A percentile compares a stretch with the other conserved stretches of the same genome.
These are phyloP conservation scores for Nelumbo lutea DNA, from an alignment of 164 flowering plant genomes.

Conservation along the genomic window DNA sequence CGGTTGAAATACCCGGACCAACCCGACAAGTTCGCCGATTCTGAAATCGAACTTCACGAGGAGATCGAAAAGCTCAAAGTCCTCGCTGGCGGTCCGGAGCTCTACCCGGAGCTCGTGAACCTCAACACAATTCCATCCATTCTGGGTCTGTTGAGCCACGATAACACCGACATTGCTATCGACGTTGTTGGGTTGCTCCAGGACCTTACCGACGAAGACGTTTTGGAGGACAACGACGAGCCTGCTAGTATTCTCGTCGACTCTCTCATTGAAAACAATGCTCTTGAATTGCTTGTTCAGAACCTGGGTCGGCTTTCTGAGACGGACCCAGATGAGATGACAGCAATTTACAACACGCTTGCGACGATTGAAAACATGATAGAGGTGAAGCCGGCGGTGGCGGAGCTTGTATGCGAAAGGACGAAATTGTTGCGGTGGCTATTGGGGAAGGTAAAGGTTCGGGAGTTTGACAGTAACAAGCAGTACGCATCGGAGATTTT, in stretches of 20 bases:
- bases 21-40: constrained; percentile 85
- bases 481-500: constrained; percentile 93
- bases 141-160: constrained; percentile 62
- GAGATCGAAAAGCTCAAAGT: constrained; percentile 80
- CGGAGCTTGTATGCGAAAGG: constrained; percentile 88
- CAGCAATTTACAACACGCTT: constrained; percentile 64
- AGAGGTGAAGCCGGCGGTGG: constrained; percentile 86
- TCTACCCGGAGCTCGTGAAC: constrained; percentile 78
- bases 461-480: constrained; percentile 92
- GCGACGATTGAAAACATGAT: constrained; percentile 80
- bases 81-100: constrained; percentile 86
- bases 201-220: constrained; percentile 91
- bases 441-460: constrained; percentile 61
- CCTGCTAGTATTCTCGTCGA: constrained; percentile 65
- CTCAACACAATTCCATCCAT: constrained; percentile 66
- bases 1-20: constrained; percentile 89
- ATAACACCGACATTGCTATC: constrained; percentile 76
- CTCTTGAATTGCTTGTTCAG: constrained; percentile 69
- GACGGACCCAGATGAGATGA: constrained; percentile 66
- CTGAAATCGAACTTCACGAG: constrained; percentile 91
- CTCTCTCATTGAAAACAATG: constrained; percentile 68
- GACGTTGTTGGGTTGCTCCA: constrained; percentile 72
- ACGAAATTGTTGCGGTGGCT: constrained; percentile 84
- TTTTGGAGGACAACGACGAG: constrained; percentile 78
- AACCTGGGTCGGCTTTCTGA: constrained; percentile 61